Base-by-base conservation (phyloP, 352 stramenopile genomes). In the Pythium periplocum region DNA sequence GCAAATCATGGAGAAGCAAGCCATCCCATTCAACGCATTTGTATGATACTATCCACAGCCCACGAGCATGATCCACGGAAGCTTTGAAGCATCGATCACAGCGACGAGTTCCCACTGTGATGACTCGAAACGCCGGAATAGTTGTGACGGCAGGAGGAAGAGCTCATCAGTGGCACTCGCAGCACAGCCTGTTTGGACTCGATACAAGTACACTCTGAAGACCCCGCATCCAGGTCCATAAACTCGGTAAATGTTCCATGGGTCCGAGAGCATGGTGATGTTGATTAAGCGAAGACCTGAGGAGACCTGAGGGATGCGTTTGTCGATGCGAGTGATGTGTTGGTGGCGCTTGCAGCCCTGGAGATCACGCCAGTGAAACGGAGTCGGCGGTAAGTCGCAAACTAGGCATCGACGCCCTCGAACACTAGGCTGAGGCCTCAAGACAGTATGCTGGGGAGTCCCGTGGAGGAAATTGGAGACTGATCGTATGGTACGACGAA, bases 291-390 rank as follows among this genome's bases (percentile, higher is more conserved):
- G 35, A 36, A 45, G n/a, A 17, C 42, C 4, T 5, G 41, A 56
- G 42, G 37, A 50, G 4, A 50, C 26, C 9, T 45, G 35, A 6
- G 30, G 36, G 1, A 48, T 45, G 11, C 55, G 48, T 3, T 36
- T 35, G 9, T 43, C 8, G 48, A 56, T 41, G 32, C 17, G 4
- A 36, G 56, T 51, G 30, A 62, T 37, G 4, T 9, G 35, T 26
- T 61, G 40, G 55, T 61, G 55, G 34, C 8, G 45, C 17, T 9
- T 6, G 36, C 55, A 61, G 17, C 55, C 55, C 40, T 55, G 55
- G 7, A 38, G 43, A 1, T 7, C 9, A 41, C 44, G 51, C 55
- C 55, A 61, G 40, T 60, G 53, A 33, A 60, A 4, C 10, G 35
- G 26, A 2, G 52, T 31, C 5, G 54, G 26, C 6, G 11, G n/a